Evolutionary conservation across 2,329 filamentous ascomycete species (phyloP).

Genomic region (Biscogniauxia sp.): DNA sequence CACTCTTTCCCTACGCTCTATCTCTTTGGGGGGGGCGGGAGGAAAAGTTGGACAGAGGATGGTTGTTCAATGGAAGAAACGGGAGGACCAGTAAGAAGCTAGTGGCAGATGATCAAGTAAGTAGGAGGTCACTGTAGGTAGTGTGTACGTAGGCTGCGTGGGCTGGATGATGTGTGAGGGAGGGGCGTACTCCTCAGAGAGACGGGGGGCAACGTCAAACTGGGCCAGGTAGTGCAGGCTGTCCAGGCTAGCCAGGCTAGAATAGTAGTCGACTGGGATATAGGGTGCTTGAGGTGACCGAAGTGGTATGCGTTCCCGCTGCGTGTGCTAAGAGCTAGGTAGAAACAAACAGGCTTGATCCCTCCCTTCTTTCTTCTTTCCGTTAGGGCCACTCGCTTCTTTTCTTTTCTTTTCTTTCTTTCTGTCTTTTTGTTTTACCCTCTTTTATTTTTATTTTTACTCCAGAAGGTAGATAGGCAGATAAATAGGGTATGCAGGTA

Average conservation of each 20-base stretch:
- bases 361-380: neutral
- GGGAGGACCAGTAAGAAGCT: neutral
- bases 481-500: neutral
- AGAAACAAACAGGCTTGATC: neutral
- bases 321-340: neutral
- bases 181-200: neutral
- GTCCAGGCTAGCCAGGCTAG: neutral
- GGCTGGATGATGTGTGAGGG: neutral
- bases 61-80: neutral
- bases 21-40: neutral
- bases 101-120: neutral
- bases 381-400: neutral
- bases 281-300: neutral
- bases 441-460: neutral
- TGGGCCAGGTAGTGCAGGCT: neutral
- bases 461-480: neutral
- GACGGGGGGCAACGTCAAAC: neutral
- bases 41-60: slow-evolving; percentile 3
- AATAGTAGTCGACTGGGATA: neutral
- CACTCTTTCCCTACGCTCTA: no score
- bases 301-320: neutral
- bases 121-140: neutral
- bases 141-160: neutral
- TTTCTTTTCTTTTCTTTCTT: neutral
- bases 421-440: neutral